phyloP scores from a whole-genome alignment of 768 basidiomycete species.

The Psilocybe cubensis region DNA sequence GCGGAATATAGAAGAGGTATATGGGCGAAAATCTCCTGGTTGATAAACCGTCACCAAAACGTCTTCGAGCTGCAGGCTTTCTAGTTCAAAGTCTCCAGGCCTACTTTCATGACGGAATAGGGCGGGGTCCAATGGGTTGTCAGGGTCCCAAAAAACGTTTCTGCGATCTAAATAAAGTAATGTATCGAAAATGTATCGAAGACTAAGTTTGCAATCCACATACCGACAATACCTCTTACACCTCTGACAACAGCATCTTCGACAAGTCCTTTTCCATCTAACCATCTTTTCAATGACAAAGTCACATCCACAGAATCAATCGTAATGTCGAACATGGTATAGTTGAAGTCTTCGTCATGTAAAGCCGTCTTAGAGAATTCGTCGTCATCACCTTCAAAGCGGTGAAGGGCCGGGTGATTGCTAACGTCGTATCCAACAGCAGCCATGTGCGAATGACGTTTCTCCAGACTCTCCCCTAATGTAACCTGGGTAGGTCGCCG shows the following conservation, averaged over 20 bases:
- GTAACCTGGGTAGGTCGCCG: constrained; percentile 55
- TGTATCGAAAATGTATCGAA: neutral
- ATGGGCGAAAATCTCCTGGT: constrained; percentile 90
- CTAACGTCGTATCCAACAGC: constrained; percentile 78
- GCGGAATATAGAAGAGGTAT: constrained; percentile 90
- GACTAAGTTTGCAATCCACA: constrained; percentile 23
- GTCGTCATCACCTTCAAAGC: constrained; percentile 57
- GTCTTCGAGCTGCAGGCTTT: constrained; percentile 89
- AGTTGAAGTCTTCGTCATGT: constrained; percentile 65
- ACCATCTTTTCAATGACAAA: constrained; percentile 87
- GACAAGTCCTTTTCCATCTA: constrained; percentile 93
- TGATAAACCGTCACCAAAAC: constrained; percentile 94
- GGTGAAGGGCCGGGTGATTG: constrained; percentile 74
- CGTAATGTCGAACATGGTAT: constrained; percentile 91
- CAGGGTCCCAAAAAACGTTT: constrained; percentile 83
- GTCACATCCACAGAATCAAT: constrained; percentile 97
- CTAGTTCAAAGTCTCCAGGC: constrained; percentile 90
- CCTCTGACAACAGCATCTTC: constrained; percentile 92
- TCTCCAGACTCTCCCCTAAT: constrained; percentile 20
- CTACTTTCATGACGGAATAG: constrained; percentile 73
- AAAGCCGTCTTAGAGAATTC: constrained; percentile 43
- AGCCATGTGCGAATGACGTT: constrained; percentile 45
- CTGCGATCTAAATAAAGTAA: constrained; percentile 70
- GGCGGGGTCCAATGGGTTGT: constrained; percentile 80
- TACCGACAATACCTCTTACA: constrained; percentile 91